Evolutionary conservation across 768 basidiomycete genomes (phyloP), one percentile per base, ranked within the genome.

Genomic region (Russula olivacea): DNA sequence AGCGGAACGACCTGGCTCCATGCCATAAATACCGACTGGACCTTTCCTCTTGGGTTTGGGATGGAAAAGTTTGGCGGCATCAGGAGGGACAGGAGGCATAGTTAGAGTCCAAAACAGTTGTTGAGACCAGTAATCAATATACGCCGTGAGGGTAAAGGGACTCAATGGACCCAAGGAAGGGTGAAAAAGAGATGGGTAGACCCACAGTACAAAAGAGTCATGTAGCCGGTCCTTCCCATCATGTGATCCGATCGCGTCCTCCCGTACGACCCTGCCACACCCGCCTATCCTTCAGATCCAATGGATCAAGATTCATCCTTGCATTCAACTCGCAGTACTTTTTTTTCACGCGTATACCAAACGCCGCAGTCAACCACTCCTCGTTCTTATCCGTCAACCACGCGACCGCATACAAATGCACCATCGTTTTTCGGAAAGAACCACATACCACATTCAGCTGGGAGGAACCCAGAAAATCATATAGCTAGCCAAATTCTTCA

Each of bases 51-150:
- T 68, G 28, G 51, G 19, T 52, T 68, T 68, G 14, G 65, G 67
- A 66, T 68, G 67, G 49, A 68, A 68, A 15, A 68, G 65, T 41
- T 63, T 68, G 10, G 61, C 52, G 49, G 67, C 57, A 14, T 51
- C 56, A 23, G 65, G 52, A 32, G 65, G 57, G 8, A 58, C 51
- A 14, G 65, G 65, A 40, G 67, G 58, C 67, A 68, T 68, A 21
- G 19, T 38, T 32, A 32, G 36, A 47, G 19, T 4, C 3, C 30
- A 28, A 25, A 54, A n/a, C n/a, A 12, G 43, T 54, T 23, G 30
- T n/a, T 25, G 53, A 55, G 48, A 43, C 53, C 58, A 41, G 30
- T 30, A 19, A 63, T n/a, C 25, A 58, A 63, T 50, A 30, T 36
- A 43, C n/a, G 52, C 45, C 12, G 63, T 64, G 53, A 41, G 47